Conservation (phyloP, 225 moss, liverwort and hornwort species). For the Neckera pumila region DNA sequence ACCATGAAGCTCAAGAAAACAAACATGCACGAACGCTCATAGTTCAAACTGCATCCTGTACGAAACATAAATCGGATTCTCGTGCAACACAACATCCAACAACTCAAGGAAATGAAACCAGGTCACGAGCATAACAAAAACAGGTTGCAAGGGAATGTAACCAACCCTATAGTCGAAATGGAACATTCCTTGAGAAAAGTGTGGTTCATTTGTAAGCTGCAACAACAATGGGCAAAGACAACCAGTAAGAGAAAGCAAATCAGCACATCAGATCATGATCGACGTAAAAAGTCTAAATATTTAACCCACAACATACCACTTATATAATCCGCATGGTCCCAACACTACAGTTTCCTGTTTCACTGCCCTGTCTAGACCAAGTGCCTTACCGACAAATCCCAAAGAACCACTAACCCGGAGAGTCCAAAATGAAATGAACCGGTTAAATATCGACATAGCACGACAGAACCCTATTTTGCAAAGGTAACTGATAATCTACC, state of each 20-base stretch:
- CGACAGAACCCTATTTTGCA: neutral
- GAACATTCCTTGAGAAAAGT: slow-evolving; percentile 99
- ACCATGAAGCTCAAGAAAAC: neutral
- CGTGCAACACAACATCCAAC: neutral
- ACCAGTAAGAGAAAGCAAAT: neutral
- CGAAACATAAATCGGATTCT: neutral
- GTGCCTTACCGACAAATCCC: neutral
- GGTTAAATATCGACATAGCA: neutral
- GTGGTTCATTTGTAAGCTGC: slow-evolving; percentile 99
- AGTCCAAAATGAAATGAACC: neutral
- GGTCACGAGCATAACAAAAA: neutral
- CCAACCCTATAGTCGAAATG: slow-evolving; percentile 99
- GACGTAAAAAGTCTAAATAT: neutral
- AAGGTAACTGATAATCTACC: slow-evolving; percentile 16
- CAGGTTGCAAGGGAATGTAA: neutral
- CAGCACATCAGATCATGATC: neutral
- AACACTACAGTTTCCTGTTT: neutral
- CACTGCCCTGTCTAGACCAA: neutral
- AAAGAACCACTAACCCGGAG: neutral
- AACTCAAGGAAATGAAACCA: neutral
- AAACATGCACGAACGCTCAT: neutral
- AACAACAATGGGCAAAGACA: neutral
- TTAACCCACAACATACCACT: neutral
- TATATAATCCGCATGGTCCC: neutral
- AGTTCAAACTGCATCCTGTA: neutral